These are phyloP conservation scores for Phytophthora chlamydospora DNA, from an alignment of 352 stramenopile genomes.

Conservation along the genomic window DNA sequence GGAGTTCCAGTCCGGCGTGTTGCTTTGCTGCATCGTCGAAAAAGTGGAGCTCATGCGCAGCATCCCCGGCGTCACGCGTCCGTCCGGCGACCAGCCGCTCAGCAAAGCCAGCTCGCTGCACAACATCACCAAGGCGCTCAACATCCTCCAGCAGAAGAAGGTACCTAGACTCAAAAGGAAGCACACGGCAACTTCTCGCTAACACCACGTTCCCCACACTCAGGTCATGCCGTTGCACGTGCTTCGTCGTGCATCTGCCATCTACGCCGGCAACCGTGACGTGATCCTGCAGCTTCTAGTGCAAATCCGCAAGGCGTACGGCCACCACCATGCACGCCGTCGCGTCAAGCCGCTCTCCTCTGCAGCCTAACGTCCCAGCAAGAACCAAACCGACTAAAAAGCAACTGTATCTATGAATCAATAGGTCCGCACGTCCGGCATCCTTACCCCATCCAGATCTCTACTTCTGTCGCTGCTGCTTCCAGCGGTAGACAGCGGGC, in stretches of 20 bases:
- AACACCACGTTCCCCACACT: background rate
- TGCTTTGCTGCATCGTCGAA: constrained; percentile 71
- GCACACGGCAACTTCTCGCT: background rate
- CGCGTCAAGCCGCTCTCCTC: constrained; percentile 1
- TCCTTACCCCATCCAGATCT: background rate
- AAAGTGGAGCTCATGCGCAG: constrained; percentile 71
- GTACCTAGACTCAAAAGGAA: constrained; percentile 14
- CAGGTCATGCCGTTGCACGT: constrained; percentile 62
- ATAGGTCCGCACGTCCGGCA: background rate
- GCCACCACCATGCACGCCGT: constrained; percentile 28
- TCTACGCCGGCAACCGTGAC: constrained; percentile 41
- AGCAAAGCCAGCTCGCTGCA: constrained; percentile 67
- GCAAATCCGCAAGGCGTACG: constrained; percentile 56
- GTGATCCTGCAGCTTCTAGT: constrained; percentile 50
- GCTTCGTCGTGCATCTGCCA: constrained; percentile 44
- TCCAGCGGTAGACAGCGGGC: constrained; percentile 89
- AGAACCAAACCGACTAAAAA: constrained; percentile 12
- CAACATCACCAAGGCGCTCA: constrained; percentile 75
- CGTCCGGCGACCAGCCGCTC: constrained; percentile 29
- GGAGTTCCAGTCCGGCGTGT: constrained; percentile 67
- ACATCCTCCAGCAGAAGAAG: constrained; percentile 70
- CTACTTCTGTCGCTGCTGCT: constrained; percentile 88
- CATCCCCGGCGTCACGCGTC: constrained; percentile 53
- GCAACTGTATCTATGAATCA: constrained; percentile 22
- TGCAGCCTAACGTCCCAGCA: constrained; percentile 14